Conservation (phyloP, 352 stramenopile genomes). For the Pythium sukuiense region DNA sequence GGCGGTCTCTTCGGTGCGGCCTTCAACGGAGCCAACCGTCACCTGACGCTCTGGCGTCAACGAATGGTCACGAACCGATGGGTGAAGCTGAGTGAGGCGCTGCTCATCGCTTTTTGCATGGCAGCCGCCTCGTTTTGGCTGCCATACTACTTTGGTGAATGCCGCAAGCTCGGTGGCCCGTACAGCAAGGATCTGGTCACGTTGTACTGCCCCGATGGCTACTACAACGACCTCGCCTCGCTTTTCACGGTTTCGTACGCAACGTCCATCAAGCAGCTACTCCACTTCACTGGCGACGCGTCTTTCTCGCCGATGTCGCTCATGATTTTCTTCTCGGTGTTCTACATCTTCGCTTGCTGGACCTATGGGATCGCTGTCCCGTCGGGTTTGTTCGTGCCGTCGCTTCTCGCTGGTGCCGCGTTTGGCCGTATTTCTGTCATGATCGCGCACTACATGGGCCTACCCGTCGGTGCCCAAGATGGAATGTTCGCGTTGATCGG, state of each 20-base stretch:
- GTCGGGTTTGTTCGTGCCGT: conserved; percentile 96
- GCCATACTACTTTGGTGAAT: conserved; percentile 76
- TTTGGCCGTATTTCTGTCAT: conserved; percentile 89
- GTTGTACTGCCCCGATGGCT: conserved; percentile 93
- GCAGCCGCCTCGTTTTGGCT: conserved; percentile 73
- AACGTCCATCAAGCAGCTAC: conserved; percentile 94
- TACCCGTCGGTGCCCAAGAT: conserved; percentile 71
- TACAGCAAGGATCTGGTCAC: conserved; percentile 86
- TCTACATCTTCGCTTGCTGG: conserved; percentile 91
- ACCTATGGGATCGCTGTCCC: conserved; percentile 98
- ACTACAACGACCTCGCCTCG: conserved; percentile 98
- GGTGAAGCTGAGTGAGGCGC: conserved; percentile 60
- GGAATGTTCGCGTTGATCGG: conserved; percentile 98
- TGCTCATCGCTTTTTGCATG: conserved; percentile 70
- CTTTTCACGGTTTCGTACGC: conserved; percentile 96
- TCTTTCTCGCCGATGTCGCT: conserved; percentile 95
- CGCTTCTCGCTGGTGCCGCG: conserved; percentile 93
- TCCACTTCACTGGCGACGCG: conserved; percentile 91
- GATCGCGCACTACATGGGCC: conserved; percentile 54
- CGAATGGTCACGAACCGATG: conserved; percentile 63
- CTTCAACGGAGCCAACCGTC: conserved; percentile 96
- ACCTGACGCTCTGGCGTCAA: conserved; percentile 86
- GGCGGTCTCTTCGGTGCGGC: conserved; percentile 95
- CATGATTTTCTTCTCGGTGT: conserved; percentile 96
- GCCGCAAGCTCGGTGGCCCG: conserved; percentile 43